Base-by-base conservation (phyloP, 768 basidiomycete species). In the Suillus brevipes region DNA sequence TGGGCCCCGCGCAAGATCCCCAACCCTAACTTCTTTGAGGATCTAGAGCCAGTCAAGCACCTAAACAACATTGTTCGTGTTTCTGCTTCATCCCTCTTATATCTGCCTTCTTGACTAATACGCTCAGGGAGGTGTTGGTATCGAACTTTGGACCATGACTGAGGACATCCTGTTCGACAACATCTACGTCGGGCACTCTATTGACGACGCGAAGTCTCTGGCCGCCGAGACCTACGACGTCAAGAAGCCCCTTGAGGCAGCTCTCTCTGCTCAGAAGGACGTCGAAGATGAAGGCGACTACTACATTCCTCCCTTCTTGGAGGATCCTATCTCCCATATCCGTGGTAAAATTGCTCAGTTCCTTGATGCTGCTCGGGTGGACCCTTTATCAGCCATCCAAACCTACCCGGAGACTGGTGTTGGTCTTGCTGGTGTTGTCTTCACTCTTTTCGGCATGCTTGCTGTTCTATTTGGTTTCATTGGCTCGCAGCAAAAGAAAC, bases 111-210 rank as follows among this genome's bases (percentile, higher is more conserved):
- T 38, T 23, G 16, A 14, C 12, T 63, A 58, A 65, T n/a, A 1
- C 57, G 25, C 63, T 18, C 65, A 92, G 90, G 92, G 94, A 70
- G 95, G 95, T 80, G 87, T 97, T 67, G 96, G 96, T 73, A 96
- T 99, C 69, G 97, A 99, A 79, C 88, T 99, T 71, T 99, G 97
- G 97, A 97, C 97, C 55, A 99, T 99, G 97, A 97, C 96, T 50
- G 92, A 92, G 78, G 90, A 93, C 74, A 95, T 95, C 71, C 84
- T 95, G 70, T 96, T 95, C 76, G 88, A 93, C 79, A 95, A 94
- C 82, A 87, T 99, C 74, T 99, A 95, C 81, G 78, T 99, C 65
- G 95, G 95, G 65, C 90, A 95, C 83, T 96, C 95, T 23, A 74
- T 87, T 64, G 87, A 87, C 45, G 94, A 97, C 66, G 97, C 97